A percentile compares a stretch with the other conserved stretches of the same genome.
Conservation (phyloP, 1,284 basidiomycete genomes). For the Bondarzewia mesenterica region DNA sequence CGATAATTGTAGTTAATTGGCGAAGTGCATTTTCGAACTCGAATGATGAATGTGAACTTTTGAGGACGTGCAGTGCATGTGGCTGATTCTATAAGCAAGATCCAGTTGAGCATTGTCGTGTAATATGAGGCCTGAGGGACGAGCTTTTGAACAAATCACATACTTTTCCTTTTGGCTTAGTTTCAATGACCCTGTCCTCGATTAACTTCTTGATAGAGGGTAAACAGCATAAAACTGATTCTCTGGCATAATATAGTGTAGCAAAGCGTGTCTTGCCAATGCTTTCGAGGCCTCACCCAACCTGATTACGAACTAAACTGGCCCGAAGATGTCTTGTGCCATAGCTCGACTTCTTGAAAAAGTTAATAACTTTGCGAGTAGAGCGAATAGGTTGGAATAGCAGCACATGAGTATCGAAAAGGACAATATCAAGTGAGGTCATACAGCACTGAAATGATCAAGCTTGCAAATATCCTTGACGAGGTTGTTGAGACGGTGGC, state of each 20-base stretch:
- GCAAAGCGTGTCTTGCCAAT: neutral
- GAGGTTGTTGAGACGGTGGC: neutral
- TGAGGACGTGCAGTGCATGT: neutral
- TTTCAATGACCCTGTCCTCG: neutral
- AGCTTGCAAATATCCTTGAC: neutral
- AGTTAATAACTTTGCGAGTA: neutral
- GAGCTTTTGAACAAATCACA: too few species aligned
- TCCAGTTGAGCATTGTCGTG: too few species aligned
- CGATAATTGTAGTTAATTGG: neutral
- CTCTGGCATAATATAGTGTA: neutral
- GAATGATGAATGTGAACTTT: neutral
- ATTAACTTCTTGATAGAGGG: neutral
- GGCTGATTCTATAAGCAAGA: neutral
- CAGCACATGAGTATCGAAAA: neutral
- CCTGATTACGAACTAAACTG: neutral
- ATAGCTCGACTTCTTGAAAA: neutral
- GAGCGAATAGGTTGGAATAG: neutral
- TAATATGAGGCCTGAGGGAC: too few species aligned
- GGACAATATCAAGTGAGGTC: neutral
- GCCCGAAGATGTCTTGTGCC: neutral
- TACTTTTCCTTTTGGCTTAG: neutral
- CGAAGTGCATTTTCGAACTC: neutral
- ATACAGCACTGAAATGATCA: neutral
- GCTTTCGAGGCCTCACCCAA: neutral
- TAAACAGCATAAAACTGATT: neutral